Conservation (phyloP, 2,329 filamentous ascomycete genomes). For the Fusarium vanettenii region DNA sequence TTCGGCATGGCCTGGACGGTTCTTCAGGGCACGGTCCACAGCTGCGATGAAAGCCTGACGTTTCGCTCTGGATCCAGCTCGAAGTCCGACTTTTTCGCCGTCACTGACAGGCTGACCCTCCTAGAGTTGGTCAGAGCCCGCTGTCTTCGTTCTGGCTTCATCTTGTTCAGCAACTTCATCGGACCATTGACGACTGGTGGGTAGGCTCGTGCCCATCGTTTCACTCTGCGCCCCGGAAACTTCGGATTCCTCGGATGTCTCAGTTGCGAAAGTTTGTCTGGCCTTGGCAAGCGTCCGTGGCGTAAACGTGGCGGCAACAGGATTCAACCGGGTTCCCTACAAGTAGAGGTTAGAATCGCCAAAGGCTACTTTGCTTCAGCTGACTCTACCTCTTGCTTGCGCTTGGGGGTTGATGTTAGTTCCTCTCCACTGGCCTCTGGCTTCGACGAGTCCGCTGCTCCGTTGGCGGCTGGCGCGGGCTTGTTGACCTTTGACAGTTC, state of each 20-base stretch:
- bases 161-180: constrained; percentile 46
- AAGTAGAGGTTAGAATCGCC: constrained; percentile 56
- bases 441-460: constrained; percentile 39
- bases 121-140: constrained; percentile 13
- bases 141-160: not conserved
- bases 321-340: constrained; percentile 66
- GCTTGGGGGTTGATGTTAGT: constrained; percentile 49
- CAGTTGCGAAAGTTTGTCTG: constrained; percentile 11
- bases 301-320: constrained; percentile 66
- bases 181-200: constrained; percentile 43
- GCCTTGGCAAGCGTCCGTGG: constrained; percentile 51
- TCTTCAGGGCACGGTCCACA: constrained; percentile 35
- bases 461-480: constrained; percentile 26
- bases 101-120: constrained; percentile 4
- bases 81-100: not conserved
- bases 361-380: constrained; percentile 42
- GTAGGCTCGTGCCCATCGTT: constrained; percentile 13
- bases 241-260: constrained; percentile 26
- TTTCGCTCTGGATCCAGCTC: constrained; percentile 18
- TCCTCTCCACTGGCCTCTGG: constrained; percentile 33
- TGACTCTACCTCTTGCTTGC: constrained; percentile 64
- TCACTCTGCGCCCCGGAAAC: constrained; percentile 12
- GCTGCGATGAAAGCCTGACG: constrained; percentile 36
- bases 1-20: not conserved
- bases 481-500: constrained; percentile 52